Percentiles rank a stretch among this genome's conserved stretches.
Evolutionary conservation across 75 land plant species (phyloP).

Genomic region (Gnetum montanum): DNA sequence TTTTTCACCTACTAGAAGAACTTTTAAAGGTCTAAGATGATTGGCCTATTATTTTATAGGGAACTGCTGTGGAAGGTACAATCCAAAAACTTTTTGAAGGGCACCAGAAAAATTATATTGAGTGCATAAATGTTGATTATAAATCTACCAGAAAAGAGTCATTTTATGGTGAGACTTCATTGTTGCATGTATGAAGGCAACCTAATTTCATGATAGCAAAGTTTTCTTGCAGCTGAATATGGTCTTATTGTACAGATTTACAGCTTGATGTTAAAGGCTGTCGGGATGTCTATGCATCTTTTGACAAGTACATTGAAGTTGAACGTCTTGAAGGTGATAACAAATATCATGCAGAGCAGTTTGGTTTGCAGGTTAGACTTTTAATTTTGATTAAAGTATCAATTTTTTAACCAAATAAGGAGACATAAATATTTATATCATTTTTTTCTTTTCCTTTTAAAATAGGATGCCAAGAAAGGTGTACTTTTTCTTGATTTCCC

Average conservation of each 20-base stretch:
- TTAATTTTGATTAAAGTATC: too few species aligned
- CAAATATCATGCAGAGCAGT: slow-evolving; percentile 64
- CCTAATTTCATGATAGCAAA: too few species aligned
- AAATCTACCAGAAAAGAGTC: slow-evolving; percentile 66
- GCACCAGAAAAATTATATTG: slow-evolving; percentile 67
- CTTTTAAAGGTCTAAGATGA: too few species aligned
- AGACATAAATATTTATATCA: not conserved
- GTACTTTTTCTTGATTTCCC: slow-evolving; percentile 85
- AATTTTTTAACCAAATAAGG: not conserved
- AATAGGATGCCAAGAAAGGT: slow-evolving; percentile 95
- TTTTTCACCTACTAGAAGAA: not conserved
- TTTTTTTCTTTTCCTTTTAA: too few species aligned
- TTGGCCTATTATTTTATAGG: slow-evolving; percentile 20
- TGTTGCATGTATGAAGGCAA: not conserved
- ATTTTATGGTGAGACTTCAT: slow-evolving; percentile 52
- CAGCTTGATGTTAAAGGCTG: slow-evolving; percentile 77
- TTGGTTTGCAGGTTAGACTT: slow-evolving; percentile 46
- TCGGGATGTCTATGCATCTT: slow-evolving; percentile 63
- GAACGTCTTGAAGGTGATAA: slow-evolving; percentile 69
- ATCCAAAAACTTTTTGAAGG: slow-evolving; percentile 72
- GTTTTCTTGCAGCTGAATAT: too few species aligned
- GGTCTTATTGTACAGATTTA: slow-evolving; percentile 28
- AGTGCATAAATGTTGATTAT: slow-evolving; percentile 70
- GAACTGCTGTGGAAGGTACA: slow-evolving; percentile 67
- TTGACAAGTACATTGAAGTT: slow-evolving; percentile 75